Conservation (phyloP, 2,329 filamentous ascomycete species). For the Xylariomycetidae sp. region DNA sequence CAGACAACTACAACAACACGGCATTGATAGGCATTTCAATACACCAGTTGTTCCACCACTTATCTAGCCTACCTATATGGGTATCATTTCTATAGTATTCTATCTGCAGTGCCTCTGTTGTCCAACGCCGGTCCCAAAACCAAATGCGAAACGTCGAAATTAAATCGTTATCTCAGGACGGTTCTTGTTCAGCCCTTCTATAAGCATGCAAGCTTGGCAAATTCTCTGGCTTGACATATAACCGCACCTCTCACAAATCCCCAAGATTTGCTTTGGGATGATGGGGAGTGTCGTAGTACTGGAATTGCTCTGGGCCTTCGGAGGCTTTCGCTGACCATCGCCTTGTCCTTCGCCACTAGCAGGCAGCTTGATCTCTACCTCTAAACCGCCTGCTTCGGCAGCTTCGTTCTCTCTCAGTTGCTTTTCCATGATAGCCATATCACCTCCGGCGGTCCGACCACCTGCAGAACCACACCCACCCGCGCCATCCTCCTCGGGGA, state of each 20-base stretch:
- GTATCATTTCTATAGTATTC: constrained; percentile 20
- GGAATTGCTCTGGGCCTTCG: constrained; percentile 25
- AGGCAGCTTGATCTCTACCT: constrained; percentile 58
- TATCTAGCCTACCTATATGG: constrained; percentile 8
- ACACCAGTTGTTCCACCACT: constrained; percentile 10
- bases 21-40: too few relatives aligned
- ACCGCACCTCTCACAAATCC: constrained; percentile 81
- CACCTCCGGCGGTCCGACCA: constrained; percentile 62
- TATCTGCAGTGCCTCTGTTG: constrained; percentile 5
- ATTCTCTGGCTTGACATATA: constrained; percentile 93
- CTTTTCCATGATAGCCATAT: constrained; percentile 80
- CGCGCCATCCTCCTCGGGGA: constrained; percentile 46
- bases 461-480: constrained; percentile 74
- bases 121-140: constrained; percentile 2
- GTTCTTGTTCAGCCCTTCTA: constrained; percentile 88
- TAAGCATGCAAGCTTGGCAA: constrained; percentile 87
- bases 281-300: constrained; percentile 20
- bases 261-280: constrained; percentile 65
- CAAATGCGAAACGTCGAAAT: constrained; percentile 11
- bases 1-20: constrained; percentile 16
- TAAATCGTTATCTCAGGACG: constrained; percentile 54
- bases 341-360: constrained; percentile 30
- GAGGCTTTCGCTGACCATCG: constrained; percentile 29
- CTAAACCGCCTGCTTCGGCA: constrained; percentile 52
- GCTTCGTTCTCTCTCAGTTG: constrained; percentile 61